phyloP scores from a whole-genome alignment of 352 stramenopile genomes.

The Phytophthora quininea region DNA sequence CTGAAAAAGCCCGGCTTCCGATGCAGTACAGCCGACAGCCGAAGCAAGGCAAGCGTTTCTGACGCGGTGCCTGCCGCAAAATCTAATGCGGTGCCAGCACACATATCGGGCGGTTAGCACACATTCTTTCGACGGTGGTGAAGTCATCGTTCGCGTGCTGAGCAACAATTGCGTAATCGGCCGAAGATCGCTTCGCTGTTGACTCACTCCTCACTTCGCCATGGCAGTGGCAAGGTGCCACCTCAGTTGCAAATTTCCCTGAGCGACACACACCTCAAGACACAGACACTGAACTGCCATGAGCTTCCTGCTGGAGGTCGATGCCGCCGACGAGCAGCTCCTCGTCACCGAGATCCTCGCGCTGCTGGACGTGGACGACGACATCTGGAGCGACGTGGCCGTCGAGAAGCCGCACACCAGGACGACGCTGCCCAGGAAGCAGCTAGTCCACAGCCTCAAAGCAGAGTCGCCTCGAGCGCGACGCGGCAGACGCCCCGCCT shows the following conservation, averaged over 20 bases:
- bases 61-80: no score
- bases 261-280: not conserved
- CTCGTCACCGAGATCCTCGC: slow-evolving; percentile 15
- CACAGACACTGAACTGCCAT: no score
- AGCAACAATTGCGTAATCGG: not conserved
- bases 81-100: no score
- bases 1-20: no score
- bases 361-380: slow-evolving; percentile 15
- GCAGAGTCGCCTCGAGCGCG: slow-evolving; percentile 1
- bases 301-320: slow-evolving; percentile 16
- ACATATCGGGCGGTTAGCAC: no score
- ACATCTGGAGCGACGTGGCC: not conserved
- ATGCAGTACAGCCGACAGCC: no score
- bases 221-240: no score
- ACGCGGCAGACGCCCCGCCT: slow-evolving; percentile 3
- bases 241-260: slow-evolving; percentile 6
- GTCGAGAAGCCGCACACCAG: not conserved
- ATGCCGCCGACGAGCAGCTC: slow-evolving; percentile 8
- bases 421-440: not conserved
- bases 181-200: not conserved
- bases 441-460: no score
- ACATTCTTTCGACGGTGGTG: no score
- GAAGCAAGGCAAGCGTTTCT: no score
- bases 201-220: no score
- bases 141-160: no score